These are phyloP conservation scores for Metschnikowia cubensis DNA, from an alignment of 805 yeast species.

Conservation along the genomic window DNA sequence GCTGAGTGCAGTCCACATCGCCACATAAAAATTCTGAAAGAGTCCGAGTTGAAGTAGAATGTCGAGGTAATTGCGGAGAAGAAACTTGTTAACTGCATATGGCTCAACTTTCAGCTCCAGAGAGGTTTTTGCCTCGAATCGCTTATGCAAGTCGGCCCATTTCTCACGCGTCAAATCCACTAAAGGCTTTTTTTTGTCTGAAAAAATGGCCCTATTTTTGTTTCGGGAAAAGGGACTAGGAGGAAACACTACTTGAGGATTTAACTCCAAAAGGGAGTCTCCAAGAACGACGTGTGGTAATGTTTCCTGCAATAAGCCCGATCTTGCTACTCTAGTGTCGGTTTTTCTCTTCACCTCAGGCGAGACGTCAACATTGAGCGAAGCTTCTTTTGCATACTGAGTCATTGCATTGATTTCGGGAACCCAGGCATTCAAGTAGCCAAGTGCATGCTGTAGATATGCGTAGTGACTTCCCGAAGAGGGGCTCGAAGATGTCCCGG, in stretches of 20 bases:
- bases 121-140: conserved; percentile 5
- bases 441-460: conserved; percentile 29
- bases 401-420: conserved; percentile 25
- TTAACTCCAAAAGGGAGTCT: conserved; percentile 13
- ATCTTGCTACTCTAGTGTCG: conserved; percentile 6
- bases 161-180: conserved; percentile 31
- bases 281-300: conserved; percentile 15
- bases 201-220: conserved; percentile 23
- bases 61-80: conserved; percentile 29
- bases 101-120: conserved; percentile 9
- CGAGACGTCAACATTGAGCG: background rate
- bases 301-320: conserved; percentile 2
- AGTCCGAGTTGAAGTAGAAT: conserved; percentile 29
- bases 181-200: conserved; percentile 24
- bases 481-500: conserved; percentile 25
- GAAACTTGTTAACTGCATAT: conserved; percentile 28
- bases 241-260: conserved; percentile 31
- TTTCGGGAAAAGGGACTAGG: conserved; percentile 24
- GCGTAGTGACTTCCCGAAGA: conserved; percentile 27
- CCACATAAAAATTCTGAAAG: conserved; percentile 25
- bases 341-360: conserved; percentile 9
- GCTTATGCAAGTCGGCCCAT: conserved; percentile 16
- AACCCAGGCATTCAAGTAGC: conserved; percentile 30
- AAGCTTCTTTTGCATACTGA: conserved; percentile 6
- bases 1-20: conserved; percentile 31